Evolutionary conservation across 352 stramenopile species (phyloP).

Genomic region (Phytophthora pluvialis): DNA sequence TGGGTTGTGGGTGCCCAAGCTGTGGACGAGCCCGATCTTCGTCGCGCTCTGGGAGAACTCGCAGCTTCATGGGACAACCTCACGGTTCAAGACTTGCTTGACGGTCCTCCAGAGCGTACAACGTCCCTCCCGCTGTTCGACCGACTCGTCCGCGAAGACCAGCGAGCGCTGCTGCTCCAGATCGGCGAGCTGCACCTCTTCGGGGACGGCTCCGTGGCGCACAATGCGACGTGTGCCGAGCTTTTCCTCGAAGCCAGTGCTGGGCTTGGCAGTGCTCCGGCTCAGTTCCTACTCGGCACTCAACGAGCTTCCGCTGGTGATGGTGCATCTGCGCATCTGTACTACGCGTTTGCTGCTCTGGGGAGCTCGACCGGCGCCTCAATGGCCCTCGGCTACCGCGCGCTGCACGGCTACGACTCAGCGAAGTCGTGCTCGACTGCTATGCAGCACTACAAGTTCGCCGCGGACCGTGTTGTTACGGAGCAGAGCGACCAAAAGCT

Average conservation of each 20-base stretch:
- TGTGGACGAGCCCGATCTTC: conserved; percentile 21
- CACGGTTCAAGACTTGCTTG: conserved; percentile 26
- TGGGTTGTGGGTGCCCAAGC: conserved; percentile 12
- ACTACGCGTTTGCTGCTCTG: conserved; percentile 67
- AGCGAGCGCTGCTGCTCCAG: conserved; percentile 38
- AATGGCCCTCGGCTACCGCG: conserved; percentile 79
- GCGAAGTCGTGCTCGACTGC: conserved; percentile 59
- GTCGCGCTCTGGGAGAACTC: conserved; percentile 19
- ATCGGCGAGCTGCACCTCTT: conserved; percentile 52
- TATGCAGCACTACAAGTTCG: conserved; percentile 79
- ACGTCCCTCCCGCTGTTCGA: conserved; percentile 33
- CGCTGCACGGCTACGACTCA: conserved; percentile 59
- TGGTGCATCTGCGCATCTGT: conserved; percentile 37
- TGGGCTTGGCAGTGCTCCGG: conserved; percentile 23
- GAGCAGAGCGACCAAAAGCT: conserved; percentile 26
- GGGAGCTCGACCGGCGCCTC: conserved; percentile 46
- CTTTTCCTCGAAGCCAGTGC: conserved; percentile 56
- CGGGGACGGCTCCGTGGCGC: conserved; percentile 7
- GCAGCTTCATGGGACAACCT: conserved; percentile 12
- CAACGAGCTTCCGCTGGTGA: conserved; percentile 28
- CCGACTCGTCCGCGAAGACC: conserved; percentile 23
- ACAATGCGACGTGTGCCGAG: conserved; percentile 30
- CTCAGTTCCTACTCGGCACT: conserved; percentile 59
- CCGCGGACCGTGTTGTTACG: conserved; percentile 57
- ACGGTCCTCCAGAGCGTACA: conserved; percentile 20